Conservation (phyloP, 108 stramenopile genomes). For the Stephanodiscus triporus region DNA sequence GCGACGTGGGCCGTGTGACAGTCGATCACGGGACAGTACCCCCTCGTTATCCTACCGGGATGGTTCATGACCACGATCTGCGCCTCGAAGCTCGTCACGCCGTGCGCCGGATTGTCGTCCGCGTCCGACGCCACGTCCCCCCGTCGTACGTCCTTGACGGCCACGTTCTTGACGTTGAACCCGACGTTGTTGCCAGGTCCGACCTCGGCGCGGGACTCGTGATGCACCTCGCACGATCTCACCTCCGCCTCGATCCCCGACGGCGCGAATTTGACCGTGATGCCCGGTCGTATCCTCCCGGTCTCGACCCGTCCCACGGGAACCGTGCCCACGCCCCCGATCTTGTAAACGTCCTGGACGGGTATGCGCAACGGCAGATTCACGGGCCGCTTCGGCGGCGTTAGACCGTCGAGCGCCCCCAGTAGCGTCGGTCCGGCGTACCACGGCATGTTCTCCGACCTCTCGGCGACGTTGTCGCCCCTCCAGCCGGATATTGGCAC, state of each 20-base stretch:
- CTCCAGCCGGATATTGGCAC: conserved; percentile 95
- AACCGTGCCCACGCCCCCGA: conserved; percentile 91
- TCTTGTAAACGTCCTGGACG: conserved; percentile 92
- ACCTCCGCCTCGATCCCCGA: conserved; percentile 74
- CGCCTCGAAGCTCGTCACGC: conserved; percentile 63
- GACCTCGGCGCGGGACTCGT: conserved; percentile 81
- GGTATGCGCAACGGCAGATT: conserved; percentile 92
- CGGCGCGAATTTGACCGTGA: conserved; percentile 78
- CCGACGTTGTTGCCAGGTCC: conserved; percentile 90
- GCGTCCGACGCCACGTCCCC: conserved; percentile 87
- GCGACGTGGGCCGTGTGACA: conserved; percentile 96
- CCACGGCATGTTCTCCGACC: conserved; percentile 85
- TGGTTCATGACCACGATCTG: conserved; percentile 93
- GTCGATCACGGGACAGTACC: conserved; percentile 94
- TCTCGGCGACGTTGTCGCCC: conserved; percentile 95
- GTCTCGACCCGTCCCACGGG: conserved; percentile 91
- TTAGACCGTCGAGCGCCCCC: conserved; percentile 90
- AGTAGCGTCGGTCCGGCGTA: conserved; percentile 94
- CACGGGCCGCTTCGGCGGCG: conserved; percentile 83
- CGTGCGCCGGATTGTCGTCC: conserved; percentile 75
- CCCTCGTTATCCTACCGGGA: conserved; percentile 77
- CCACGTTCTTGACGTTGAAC: conserved; percentile 90
- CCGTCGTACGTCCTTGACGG: conserved; percentile 86
- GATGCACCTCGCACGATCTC: conserved; percentile 93
- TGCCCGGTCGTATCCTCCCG: conserved; percentile 80